Conservation (phyloP, 1,284 basidiomycete species). For the Malassezia obtusa region DNA sequence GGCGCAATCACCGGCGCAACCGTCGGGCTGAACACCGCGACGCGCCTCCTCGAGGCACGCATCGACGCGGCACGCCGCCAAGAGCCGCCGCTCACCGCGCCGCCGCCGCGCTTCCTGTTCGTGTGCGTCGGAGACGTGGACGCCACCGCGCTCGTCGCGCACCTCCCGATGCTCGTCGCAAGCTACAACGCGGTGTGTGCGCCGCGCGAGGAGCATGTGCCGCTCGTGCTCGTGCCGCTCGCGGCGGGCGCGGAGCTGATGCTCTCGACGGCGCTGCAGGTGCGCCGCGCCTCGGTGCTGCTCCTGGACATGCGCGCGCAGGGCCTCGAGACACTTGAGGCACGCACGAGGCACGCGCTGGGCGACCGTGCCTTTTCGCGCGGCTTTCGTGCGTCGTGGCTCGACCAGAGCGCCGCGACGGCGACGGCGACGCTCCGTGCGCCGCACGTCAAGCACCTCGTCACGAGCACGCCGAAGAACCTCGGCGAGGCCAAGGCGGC, state of each 20-base stretch:
- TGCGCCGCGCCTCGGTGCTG: constrained; percentile 12
- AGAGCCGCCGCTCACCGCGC: background rate
- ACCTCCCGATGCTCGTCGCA: constrained; percentile 18
- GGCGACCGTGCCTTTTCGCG: background rate
- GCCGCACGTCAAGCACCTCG: constrained; percentile 9
- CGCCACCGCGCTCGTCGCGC: constrained; percentile 9
- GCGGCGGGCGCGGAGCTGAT: constrained; percentile 13
- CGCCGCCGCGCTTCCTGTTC: constrained; percentile 6
- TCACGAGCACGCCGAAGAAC: constrained; percentile 4
- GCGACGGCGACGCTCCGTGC: background rate
- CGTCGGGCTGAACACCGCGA: constrained; percentile 15
- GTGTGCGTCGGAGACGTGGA: constrained; percentile 16
- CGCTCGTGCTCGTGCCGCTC: constrained; percentile 14
- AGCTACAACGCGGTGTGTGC: constrained; percentile 15
- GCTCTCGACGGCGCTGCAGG: constrained; percentile 11
- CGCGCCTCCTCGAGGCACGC: constrained; percentile 4
- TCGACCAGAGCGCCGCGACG: background rate
- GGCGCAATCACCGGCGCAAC: background rate
- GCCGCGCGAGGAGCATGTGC: background rate
- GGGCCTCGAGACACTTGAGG: background rate
- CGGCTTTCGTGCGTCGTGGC: constrained; percentile 11
- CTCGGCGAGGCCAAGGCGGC: background rate
- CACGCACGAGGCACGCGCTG: background rate
- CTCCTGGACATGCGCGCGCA: background rate
- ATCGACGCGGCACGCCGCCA: background rate